A percentile compares a stretch with the other conserved stretches of the same genome.
Evolutionary conservation across 176 grass and related monocot species (phyloP).

Genomic region (Aegilops sharonensis): DNA sequence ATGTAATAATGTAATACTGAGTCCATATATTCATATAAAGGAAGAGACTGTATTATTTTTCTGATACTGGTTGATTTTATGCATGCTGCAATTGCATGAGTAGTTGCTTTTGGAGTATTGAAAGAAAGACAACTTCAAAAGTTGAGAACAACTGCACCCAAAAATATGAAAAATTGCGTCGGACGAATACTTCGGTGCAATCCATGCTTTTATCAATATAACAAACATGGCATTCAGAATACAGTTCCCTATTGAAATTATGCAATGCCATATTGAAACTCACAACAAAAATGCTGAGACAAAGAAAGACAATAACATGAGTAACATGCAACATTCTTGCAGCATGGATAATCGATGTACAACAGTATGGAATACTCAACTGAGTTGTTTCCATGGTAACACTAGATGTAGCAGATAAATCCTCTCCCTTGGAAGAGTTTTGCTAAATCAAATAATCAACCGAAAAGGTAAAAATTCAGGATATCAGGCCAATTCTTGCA

Average conservation of each 20-base stretch:
- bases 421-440: not conserved
- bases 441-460: not conserved
- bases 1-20: not conserved
- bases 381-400: not conserved
- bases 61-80: not conserved
- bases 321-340: not conserved
- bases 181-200: not conserved
- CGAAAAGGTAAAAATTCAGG: not conserved
- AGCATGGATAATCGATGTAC: conserved; percentile 19
- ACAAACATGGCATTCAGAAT: not conserved
- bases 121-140: not conserved
- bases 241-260: not conserved
- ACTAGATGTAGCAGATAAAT: conserved; percentile 7
- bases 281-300: not conserved
- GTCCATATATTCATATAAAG: not conserved
- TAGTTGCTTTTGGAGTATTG: not conserved
- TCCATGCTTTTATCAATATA: not conserved
- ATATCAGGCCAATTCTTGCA: conserved; percentile 65
- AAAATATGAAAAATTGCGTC: not conserved
- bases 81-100: not conserved
- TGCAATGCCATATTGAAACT: not conserved
- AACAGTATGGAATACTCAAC: conserved; percentile 11
- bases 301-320: not conserved
- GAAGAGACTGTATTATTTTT: not conserved
- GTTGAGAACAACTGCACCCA: not conserved